Evolutionary conservation across 2,329 filamentous ascomycete species (phyloP), one percentile per base, ranked within the genome.

Genomic region (Hymenoscyphus fraxineus): DNA sequence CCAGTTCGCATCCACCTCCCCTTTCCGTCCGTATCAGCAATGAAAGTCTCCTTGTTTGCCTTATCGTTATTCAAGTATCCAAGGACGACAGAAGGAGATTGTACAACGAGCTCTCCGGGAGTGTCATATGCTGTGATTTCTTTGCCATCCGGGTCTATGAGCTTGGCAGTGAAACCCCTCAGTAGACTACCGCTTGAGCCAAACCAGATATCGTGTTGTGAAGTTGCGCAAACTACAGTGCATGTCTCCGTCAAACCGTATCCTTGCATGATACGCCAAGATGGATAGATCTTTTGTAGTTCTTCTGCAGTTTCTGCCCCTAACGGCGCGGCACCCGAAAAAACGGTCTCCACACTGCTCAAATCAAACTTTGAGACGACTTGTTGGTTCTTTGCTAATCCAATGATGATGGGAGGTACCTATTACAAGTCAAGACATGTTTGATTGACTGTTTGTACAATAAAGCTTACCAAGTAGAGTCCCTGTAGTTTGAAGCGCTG

Each of bases 41-140:
- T 73, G 72, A 92, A 97, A 0, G 93, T 95, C 74, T 96, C 92
- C 60, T 84, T 81, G 22, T 88, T 96, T 2, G 93, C 92, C 72
- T 90, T 88, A 56, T 90, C 87, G 73, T 97, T 96, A 78, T 96
- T 90, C 61, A 96, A 79, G 71, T 97, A 97, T 0, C 93, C 93
- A 0, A 97, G 77, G 0, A 90, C 87, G 0, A 96, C 85, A 0
- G 88, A 88, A 0, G 92, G 93, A 0, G 86, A 86, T 74, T 92
- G 90, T 27, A 96, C 84, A 19, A 91, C 82, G 15, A 97, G 83
- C 76, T 97, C 93, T 41, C 93, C 93, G 0, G 89, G 90, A 57
- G 87, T 85, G 66, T 94, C 86, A 69, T 90, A 87, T 7, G 80
- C 83, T 0, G 84, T 88, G 63, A 95, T 82, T 73, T 95, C 91